phyloP scores from a whole-genome alignment of 1,284 basidiomycete genomes.

The Marasmius fiardii region DNA sequence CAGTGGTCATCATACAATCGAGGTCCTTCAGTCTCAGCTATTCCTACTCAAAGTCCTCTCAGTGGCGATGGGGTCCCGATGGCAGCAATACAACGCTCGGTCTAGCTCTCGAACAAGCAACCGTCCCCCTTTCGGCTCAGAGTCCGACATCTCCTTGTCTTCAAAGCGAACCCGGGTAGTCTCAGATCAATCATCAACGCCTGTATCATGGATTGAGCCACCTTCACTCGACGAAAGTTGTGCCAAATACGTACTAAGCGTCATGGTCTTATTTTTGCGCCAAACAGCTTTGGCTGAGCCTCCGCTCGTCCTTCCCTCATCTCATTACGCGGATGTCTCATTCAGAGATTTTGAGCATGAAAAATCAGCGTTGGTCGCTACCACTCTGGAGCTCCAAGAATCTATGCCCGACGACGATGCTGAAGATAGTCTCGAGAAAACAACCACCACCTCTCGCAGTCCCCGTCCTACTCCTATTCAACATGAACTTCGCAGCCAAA shows the following conservation, averaged over 20 bases:
- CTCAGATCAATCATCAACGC: constrained; percentile 29
- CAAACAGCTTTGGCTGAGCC: constrained; percentile 62
- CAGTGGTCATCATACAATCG: constrained; percentile 54
- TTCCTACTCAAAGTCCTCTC: constrained; percentile 86
- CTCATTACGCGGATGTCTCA: constrained; percentile 60
- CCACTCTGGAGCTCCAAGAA: constrained; percentile 9
- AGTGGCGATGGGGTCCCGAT: constrained; percentile 76
- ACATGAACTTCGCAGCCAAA: constrained; percentile 27
- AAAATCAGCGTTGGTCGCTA: constrained; percentile 32
- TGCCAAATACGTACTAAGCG: constrained; percentile 82
- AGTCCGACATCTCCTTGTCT: constrained; percentile 28
- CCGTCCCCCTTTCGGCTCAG: constrained; percentile 27
- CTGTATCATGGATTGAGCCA: constrained; percentile 59
- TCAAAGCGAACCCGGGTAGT: constrained; percentile 17
- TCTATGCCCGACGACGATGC: background rate
- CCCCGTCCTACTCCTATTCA: constrained; percentile 8
- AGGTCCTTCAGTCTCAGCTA: constrained; percentile 86
- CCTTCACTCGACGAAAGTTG: constrained; percentile 81
- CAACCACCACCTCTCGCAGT: constrained; percentile 18
- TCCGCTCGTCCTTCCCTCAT: constrained; percentile 60
- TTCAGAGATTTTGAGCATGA: constrained; percentile 69
- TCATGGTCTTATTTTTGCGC: constrained; percentile 80
- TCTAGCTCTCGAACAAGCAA: constrained; percentile 40
- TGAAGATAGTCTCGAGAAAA: constrained; percentile 9
- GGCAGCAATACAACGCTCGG: constrained; percentile 42